Evolutionary conservation across 371 early-diverging fungal genomes (phyloP).

Genomic region (Fennellomyces sp.): DNA sequence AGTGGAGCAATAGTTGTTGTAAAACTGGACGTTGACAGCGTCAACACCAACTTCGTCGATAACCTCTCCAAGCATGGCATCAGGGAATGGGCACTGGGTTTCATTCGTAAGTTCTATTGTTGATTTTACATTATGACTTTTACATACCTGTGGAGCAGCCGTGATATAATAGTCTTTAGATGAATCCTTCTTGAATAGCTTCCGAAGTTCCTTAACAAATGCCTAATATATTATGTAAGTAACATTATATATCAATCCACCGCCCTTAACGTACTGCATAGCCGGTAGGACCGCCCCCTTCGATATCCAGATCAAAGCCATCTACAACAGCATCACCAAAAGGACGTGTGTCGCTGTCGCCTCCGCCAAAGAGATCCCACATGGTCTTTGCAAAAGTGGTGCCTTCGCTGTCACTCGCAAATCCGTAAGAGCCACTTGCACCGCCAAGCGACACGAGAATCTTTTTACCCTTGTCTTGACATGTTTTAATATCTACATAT

Average conservation of each 20-base stretch:
- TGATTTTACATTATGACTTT: neutral
- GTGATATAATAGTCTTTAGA: conserved; percentile 47
- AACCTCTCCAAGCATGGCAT: conserved; percentile 49
- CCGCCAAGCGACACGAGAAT: conserved; percentile 65
- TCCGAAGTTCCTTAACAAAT: conserved; percentile 18
- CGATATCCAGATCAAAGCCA: conserved; percentile 76
- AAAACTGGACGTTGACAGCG: conserved; percentile 54
- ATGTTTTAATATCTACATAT: conserved; percentile 51
- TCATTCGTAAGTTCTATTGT: no score
- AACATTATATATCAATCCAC: conserved; percentile 13
- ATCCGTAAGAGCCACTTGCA: conserved; percentile 58
- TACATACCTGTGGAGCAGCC: conserved; percentile 52
- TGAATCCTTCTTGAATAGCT: conserved; percentile 20
- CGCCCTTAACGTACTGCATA: conserved; percentile 53
- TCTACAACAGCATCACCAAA: conserved; percentile 69
- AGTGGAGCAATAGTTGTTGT: conserved; percentile 74
- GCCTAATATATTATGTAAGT: neutral
- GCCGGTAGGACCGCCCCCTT: conserved; percentile 58
- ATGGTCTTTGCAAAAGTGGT: conserved; percentile 56
- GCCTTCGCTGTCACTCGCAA: conserved; percentile 49
- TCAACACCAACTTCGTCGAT: conserved; percentile 51
- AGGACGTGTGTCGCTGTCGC: conserved; percentile 51
- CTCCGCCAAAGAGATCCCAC: conserved; percentile 67
- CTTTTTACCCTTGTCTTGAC: conserved; percentile 55
- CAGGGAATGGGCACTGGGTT: conserved; percentile 56